Evolutionary conservation across 2,329 filamentous ascomycete genomes (phyloP), one percentile per base, ranked within the genome.

Genomic region (Exophiala sideris): DNA sequence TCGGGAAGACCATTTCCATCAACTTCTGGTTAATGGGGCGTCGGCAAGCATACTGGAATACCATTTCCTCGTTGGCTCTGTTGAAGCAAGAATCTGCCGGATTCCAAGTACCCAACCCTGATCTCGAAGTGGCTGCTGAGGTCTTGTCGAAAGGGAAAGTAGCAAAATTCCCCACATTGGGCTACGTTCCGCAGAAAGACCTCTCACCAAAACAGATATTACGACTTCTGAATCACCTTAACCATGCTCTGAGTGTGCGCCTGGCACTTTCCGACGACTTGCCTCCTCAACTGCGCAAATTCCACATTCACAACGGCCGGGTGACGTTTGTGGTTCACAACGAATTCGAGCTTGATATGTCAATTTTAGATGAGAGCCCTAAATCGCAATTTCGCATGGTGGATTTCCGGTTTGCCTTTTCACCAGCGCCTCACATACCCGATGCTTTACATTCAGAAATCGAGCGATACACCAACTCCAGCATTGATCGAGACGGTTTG

Each of bases 341-440:
- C 49, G 92, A 97, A 69, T 96, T 96, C 64, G 92, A 97, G 69
- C 83, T 97, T 16, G 94, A 97, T 67, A 80, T 99, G 48, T 91
- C 91, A 1, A 88, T 97, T 59, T 89, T 88, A 14, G 87, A 91
- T 62, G 91, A 97, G 66, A 87, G 94, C 61, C 82, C 85, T 14
- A 78, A 84, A 32, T 87, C 88, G 50, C 91, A 95, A 64, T 95
- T 95, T 67, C 96, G 88, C 79, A 96, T 97, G 67, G 88, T 97
- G 58, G 91, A 97, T 69, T 85, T 97, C 64, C 84, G 91, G 55
- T 91, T 95, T 63, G 75, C 85, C 11, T 99, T 95, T 68, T 79
- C 76, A 7, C 92, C 92, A 1, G 79, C 84, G 6, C 75, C 79
- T 0, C 79, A 87, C 0, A 71, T 95, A 6, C 78, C 86, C 82